Base-by-base conservation (phyloP, 805 yeast genomes). In the Cyberlindnera bimundalis region DNA sequence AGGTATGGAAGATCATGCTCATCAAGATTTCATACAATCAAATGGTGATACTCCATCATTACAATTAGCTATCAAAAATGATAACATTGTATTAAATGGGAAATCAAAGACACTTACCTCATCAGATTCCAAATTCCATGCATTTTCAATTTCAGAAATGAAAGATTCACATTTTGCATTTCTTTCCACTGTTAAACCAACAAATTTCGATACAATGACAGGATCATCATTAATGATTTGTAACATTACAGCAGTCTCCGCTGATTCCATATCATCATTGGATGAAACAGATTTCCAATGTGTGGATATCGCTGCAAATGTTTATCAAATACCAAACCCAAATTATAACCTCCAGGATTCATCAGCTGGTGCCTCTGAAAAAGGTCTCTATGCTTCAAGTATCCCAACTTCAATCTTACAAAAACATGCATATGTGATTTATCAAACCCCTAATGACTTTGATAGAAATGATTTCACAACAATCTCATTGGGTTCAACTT, bases 281-380 rank as follows among this genome's bases (percentile, higher is more conserved):
- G 47, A 36, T 5, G 18, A 30, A 27, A 32, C 24, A 5, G 43
- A 43, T 6, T 42, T 46, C 19, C 39, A 62, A 31, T 83, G 91
- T 56, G 49, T 65, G 12, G 76, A 78, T 47, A 61, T 68, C 2
- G 53, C 61, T 6, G 44, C 55, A 5, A 71, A 66, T 45, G 55
- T 66, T 3, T 57, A 59, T 20, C 48, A 52, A 16, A 65, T 80
- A 5, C 93, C 91, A 3, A 62, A 74, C 25, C 76, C 90, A 1
- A 52, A 63, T 3, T 40, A 48, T 2, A 19, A 46, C 15, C 27
- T 35, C 1, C 33, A 33, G 5, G 79, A 79, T 24, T 81, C 88
- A 0, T 73, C 85, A 0, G 49, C 63, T 30, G 82, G 75, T n/a
- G 83, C 76, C 3, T 65, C 64, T 0, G 40, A 55, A 3, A 26